These are phyloP conservation scores for Tricholoma hemisulphureum DNA, from an alignment of 768 basidiomycete species.

Conservation along the genomic window DNA sequence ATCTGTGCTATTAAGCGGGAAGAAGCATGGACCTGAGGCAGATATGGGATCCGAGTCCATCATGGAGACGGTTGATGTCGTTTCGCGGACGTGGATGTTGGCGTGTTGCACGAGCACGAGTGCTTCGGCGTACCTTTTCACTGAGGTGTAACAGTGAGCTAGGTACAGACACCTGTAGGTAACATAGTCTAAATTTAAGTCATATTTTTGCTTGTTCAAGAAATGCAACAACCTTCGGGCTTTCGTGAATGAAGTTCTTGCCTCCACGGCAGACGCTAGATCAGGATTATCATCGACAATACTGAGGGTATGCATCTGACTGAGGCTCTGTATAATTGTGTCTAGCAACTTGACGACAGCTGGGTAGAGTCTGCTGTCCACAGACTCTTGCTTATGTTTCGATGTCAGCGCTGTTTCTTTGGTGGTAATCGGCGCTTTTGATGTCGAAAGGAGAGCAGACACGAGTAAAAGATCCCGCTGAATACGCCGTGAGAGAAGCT, in stretches of 20 bases:
- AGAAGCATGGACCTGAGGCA: constrained; percentile 47
- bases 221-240: constrained; percentile 55
- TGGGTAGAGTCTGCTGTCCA: constrained; percentile 75
- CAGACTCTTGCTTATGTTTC: constrained; percentile 39
- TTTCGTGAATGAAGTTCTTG: constrained; percentile 69
- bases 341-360: constrained; percentile 88
- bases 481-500: constrained; percentile 82
- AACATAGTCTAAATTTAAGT: neutral
- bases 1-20: constrained; percentile 44
- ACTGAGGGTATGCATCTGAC: constrained; percentile 78
- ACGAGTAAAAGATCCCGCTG: constrained; percentile 85
- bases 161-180: constrained; percentile 66
- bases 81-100: constrained; percentile 72
- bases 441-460: constrained; percentile 55
- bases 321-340: constrained; percentile 78
- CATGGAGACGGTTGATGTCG: constrained; percentile 51
- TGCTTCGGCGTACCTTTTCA: constrained; percentile 72
- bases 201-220: neutral
- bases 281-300: constrained; percentile 89
- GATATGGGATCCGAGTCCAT: constrained; percentile 47
- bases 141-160: constrained; percentile 67
- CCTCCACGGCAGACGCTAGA: constrained; percentile 75
- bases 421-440: constrained; percentile 18
- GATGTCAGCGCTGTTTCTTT: constrained; percentile 21
- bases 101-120: constrained; percentile 71